These are phyloP conservation scores for Mortierella sp. DNA, from an alignment of 371 early-diverging fungal genomes.

Conservation along the genomic window DNA sequence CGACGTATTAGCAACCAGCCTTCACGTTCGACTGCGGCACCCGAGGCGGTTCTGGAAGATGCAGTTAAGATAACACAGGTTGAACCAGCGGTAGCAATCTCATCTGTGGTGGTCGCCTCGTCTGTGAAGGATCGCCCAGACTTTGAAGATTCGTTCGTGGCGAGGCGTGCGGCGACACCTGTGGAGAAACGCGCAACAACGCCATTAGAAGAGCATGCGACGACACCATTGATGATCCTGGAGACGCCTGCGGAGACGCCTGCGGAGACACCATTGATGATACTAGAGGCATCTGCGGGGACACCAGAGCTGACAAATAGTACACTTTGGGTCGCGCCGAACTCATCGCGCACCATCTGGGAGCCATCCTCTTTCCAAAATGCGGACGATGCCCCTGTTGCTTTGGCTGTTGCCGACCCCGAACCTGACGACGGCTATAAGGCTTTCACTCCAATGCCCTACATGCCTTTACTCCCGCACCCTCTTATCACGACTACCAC, in stretches of 20 bases:
- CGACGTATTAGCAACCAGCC: neutral
- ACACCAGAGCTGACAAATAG: too few relatives aligned
- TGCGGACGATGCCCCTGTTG: neutral
- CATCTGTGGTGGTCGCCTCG: neutral
- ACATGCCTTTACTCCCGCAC: neutral
- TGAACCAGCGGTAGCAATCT: neutral
- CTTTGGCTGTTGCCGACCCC: neutral
- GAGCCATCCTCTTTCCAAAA: neutral
- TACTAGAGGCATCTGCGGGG: too few relatives aligned
- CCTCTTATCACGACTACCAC: too few relatives aligned
- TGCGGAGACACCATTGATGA: too few relatives aligned
- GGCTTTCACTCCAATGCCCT: neutral
- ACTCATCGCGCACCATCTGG: neutral
- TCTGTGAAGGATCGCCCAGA: neutral
- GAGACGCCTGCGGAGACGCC: too few relatives aligned
- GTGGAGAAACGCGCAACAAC: neutral
- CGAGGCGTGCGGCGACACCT: neutral
- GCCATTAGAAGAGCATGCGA: too few relatives aligned
- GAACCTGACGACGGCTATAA: neutral
- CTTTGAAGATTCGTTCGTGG: neutral
- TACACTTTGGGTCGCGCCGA: too few relatives aligned
- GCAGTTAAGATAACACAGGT: too few relatives aligned
- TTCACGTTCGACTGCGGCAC: neutral
- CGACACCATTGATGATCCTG: neutral
- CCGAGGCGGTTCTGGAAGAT: neutral